phyloP scores from a whole-genome alignment of 768 basidiomycete genomes.

The Flagelloscypha sp. region DNA sequence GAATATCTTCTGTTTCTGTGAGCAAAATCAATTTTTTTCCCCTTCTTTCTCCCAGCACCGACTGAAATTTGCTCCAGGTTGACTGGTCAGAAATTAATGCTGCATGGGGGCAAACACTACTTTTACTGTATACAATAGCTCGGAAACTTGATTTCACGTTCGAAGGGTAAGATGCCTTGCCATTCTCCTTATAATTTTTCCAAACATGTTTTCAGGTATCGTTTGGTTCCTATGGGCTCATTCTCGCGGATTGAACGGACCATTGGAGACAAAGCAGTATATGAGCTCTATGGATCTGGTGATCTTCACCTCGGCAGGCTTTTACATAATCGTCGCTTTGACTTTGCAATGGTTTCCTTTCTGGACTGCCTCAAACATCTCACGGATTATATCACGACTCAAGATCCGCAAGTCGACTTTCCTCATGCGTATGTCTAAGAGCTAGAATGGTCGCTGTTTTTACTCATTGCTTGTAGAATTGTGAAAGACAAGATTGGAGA shows the following conservation, averaged over 20 bases:
- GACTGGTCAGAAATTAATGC: constrained; percentile 99
- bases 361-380: constrained; percentile 91
- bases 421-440: constrained; percentile 69
- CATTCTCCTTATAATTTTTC: constrained; percentile 1
- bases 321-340: constrained; percentile 91
- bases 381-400: constrained; percentile 74
- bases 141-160: constrained; percentile 87
- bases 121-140: constrained; percentile 85
- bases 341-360: constrained; percentile 93
- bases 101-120: constrained; percentile 94
- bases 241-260: constrained; percentile 88
- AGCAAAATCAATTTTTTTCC: constrained; percentile 24
- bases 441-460: constrained; percentile 6
- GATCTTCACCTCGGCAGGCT: constrained; percentile 84
- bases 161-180: constrained; percentile 50
- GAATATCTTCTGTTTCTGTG: constrained; percentile 78
- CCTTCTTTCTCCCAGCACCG: constrained; percentile 2
- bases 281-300: constrained; percentile 92
- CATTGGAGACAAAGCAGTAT: constrained; percentile 71
- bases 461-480: constrained; percentile 43
- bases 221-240: constrained; percentile 88
- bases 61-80: constrained; percentile 42
- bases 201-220: constrained; percentile 49
- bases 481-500: constrained; percentile 94
- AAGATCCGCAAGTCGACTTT: constrained; percentile 67